Base-by-base conservation (phyloP, 2,329 filamentous ascomycete genomes). In the Coniosporium tulheliwenetii region DNA sequence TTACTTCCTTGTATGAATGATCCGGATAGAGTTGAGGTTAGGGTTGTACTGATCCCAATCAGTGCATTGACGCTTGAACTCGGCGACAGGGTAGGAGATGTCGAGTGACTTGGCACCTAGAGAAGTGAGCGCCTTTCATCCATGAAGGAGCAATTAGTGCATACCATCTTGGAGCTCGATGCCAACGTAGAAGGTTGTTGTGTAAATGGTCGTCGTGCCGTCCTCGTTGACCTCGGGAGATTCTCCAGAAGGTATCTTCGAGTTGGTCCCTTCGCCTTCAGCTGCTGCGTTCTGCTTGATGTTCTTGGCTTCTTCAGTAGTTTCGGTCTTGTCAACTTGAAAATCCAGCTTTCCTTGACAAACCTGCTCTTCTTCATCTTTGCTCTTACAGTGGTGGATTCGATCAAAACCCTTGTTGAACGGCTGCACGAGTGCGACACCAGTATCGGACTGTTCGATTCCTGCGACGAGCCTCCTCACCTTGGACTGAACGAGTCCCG, bases 391-490 rank as follows among this genome's bases (percentile, higher is more conserved):
- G 37, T 69, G 69, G 60, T 96, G 87, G 3, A 77, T 70, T 45
- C 91, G 77, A 50, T 93, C 83, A 55, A 93, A 93, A 2, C 84
- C 85, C 58, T 96, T 94, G 52, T 85, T 89, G 67, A 87, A 98
- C 0, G 87, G 83, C 50, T 91, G 85, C 1, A 91, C 87, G 16
- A 94, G 67, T 31, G 79, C 77, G 48, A 96, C 85, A 30, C 61
- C 61, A 12, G 79, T 81, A 36, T 74, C 67, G 50, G 91, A 85
- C 42, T 79, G 73, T 55, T 96, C 91, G 34, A 96, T 71, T 37
- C 80, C 81, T 47, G 79, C 76, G 12, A 95, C 85, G 12, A 98
- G 71, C 50, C 89, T 71, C 49, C 91, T 78, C 35, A 96, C 77
- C 60, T 93, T 95, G 12, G 91, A 95, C 60, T 96, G 85, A 3